Base-by-base conservation (phyloP, 192 early-diverging fungal genomes). In the Gonapodya prolifera region DNA sequence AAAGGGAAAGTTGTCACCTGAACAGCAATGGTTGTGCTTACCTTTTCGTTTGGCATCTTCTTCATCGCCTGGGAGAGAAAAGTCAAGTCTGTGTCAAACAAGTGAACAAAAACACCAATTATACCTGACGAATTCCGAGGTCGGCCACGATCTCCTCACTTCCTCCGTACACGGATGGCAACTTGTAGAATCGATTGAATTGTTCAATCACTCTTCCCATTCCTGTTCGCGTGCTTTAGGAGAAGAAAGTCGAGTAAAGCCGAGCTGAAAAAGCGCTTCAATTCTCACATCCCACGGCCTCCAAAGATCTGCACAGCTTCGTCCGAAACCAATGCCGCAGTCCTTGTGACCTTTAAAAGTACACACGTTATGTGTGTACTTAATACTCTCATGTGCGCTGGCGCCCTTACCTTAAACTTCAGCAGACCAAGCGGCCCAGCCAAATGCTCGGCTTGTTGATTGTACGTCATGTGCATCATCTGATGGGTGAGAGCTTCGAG, bases 241-340 rank as follows among this genome's bases (percentile, higher is more conserved):
- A 8, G 28, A 75, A 32, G 73, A 29, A 18, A 31, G 33, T 2
- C 13, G 69, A 35, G 79, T 80, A 13, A 33, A 29, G 18, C 78
- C 77, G 13, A 33, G 35, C 2, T 79, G 75, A 33, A 79, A 23
- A 30, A 77, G 70, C 18, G 35, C 33, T 28, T 76, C 74, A 30
- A 81, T 34, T n/a, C 70, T 77, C 33, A 77, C 45, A 70, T 80
- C 77, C 18, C 91, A 31, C 91, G 83, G n/a, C 90, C 89, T 77
- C 91, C 91, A 83, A 92, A 91, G 82, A 92, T 91, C 81, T 92
- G 91, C 28, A 85, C 85, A 29, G 90, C 86, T 69, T 91, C 85
- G 69, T 92, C 91, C 30, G 86, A 81, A 8, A 92, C 89, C 36
- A 85, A 35, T 34, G 87, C 84, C 1, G 86, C 82, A 45, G 89